phyloP scores from a whole-genome alignment of 805 yeast genomes.

The Cyberlindnera mrakii region DNA sequence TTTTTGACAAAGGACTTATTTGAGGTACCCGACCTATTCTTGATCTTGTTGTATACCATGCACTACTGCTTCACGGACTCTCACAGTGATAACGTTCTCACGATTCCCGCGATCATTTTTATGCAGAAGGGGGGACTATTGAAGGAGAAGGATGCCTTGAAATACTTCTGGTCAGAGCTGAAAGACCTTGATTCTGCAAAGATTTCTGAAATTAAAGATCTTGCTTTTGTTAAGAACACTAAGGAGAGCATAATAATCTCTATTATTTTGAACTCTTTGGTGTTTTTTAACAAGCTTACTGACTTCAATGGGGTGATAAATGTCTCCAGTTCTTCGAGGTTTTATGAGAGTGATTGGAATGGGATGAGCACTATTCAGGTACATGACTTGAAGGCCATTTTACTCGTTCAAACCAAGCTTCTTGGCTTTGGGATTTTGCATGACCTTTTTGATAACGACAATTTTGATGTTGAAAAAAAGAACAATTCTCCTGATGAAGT shows the following conservation, averaged over 20 bases:
- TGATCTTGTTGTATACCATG: slow-evolving; percentile 33
- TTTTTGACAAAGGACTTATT: slow-evolving; percentile 14
- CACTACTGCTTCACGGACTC: slow-evolving; percentile 30
- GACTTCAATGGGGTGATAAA: slow-evolving; percentile 28
- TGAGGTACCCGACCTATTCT: slow-evolving; percentile 23
- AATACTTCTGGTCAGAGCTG: slow-evolving; percentile 24
- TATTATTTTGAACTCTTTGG: slow-evolving; percentile 37
- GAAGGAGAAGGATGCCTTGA: slow-evolving; percentile 24
- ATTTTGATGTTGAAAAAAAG: slow-evolving; percentile 15
- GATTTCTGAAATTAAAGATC: slow-evolving; percentile 28
- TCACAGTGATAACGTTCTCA: slow-evolving; percentile 27
- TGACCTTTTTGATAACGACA: slow-evolving; percentile 25
- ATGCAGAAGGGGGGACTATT: slow-evolving; percentile 46
- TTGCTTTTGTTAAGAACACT: slow-evolving; percentile 31
- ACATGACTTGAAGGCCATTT: slow-evolving; percentile 16
- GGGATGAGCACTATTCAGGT: slow-evolving; percentile 15
- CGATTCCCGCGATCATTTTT: slow-evolving; percentile 39
- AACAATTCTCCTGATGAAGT: slow-evolving; percentile 32
- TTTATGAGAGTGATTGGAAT: slow-evolving; percentile 31
- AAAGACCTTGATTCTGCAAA: slow-evolving; percentile 18
- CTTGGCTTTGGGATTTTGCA: slow-evolving; percentile 35
- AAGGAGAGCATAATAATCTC: slow-evolving; percentile 31
- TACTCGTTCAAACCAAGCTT: slow-evolving; percentile 36
- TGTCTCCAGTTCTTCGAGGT: slow-evolving; percentile 29
- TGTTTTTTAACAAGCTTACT: slow-evolving; percentile 40